Base-by-base conservation (phyloP, 2,329 filamentous ascomycete species). In the Parascedosporium putredinis region DNA sequence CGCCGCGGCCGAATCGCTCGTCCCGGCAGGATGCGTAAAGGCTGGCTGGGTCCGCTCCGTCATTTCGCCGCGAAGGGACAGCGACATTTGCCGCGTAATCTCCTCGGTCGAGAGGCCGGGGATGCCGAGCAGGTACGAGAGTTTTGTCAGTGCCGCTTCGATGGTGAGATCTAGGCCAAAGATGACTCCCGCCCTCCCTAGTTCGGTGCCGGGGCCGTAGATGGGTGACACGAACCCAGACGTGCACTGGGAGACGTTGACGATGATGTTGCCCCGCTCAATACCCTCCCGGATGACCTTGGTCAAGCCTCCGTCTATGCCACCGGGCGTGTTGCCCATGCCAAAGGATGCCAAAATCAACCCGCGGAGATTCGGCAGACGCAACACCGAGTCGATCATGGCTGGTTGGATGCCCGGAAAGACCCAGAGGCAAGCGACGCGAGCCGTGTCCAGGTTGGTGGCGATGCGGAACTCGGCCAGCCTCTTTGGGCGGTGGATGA, bases 381-480 rank as follows among this genome's bases (percentile, higher is more conserved):
- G 77, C 52, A 95, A 72, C 14, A 95, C 88, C 1, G 86, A 84
- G 61, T 93, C 88, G 27, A 96, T 77, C 86, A 95, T 94, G 61
- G 89, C 84, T n/a, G 89, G 86, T 64, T 86, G 86, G 67, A 96
- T 94, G 27, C 90, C 90, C 0, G 90, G 90, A 65, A 95, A 95
- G 55, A 95, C 85, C 51, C 89, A 84, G 58, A 95, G 72, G 62
- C 88, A 93, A 18, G 89, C 88, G 36, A 95, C 89, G 63, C 94
- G 86, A n/a, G 85, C 81, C 9, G 86, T 95, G 63, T 93, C 85
- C 33, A 93, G 76, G 57, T 83, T 82, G 16, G 81, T 82, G 54
- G 84, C 82, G 55, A 93, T 78, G 54, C 74, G 73, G 67, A 95
- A 90, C 51, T 83, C 79, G 55, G 85, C 78, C 56, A 94, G 82